phyloP scores from a whole-genome alignment of 2,329 filamentous ascomycete species.

The Leptoxyphium fumago region DNA sequence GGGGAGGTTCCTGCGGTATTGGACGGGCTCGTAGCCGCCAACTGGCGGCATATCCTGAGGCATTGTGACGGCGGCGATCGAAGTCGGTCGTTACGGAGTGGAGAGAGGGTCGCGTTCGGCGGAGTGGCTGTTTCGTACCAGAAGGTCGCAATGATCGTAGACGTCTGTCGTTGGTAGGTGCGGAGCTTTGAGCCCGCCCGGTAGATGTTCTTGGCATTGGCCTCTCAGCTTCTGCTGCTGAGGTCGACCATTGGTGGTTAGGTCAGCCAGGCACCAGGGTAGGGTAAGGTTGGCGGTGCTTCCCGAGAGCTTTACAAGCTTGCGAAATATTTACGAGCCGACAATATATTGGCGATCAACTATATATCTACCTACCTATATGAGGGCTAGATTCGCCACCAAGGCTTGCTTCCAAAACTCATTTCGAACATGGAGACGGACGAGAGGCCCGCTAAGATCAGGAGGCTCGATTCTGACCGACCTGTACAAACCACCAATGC shows the following conservation, averaged over 20 bases:
- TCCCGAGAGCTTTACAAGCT: too few species aligned
- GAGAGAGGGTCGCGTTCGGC: constrained; percentile 1
- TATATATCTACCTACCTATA: too few species aligned
- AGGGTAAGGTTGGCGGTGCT: too few species aligned
- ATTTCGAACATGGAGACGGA: constrained; percentile 36
- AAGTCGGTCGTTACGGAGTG: neutral
- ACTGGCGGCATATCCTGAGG: constrained; percentile 92
- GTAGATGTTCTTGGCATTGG: neutral
- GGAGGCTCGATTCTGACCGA: constrained; percentile 32
- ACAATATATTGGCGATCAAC: too few species aligned
- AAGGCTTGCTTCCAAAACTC: too few species aligned
- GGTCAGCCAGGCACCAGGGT: too few species aligned
- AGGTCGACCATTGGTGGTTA: too few species aligned
- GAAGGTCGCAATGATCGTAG: constrained; percentile 1
- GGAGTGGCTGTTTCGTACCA: neutral
- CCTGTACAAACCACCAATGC: neutral
- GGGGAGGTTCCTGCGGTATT: constrained; percentile 96
- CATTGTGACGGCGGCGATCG: constrained; percentile 44
- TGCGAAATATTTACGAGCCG: too few species aligned
- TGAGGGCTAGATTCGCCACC: too few species aligned
- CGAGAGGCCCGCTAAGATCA: constrained; percentile 40
- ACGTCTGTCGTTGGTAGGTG: constrained; percentile 2
- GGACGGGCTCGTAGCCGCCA: constrained; percentile 90
- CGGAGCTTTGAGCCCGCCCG: constrained; percentile 1
- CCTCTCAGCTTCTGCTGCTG: too few species aligned